Conservation (phyloP, 805 yeast genomes). For the Cyberlindnera maclurae region DNA sequence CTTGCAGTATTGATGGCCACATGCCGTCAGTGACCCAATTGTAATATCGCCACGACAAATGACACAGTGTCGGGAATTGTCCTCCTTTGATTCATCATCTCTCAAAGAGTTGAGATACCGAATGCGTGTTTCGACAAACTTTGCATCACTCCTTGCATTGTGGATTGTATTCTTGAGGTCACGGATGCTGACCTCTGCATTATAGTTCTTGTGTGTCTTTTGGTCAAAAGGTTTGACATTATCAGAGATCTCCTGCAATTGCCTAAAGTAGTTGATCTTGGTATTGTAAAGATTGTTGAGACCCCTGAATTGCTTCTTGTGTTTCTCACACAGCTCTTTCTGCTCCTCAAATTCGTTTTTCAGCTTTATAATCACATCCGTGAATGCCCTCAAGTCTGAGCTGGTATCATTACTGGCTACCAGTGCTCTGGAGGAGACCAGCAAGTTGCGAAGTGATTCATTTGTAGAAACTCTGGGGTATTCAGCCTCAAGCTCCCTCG, state of each 20-base stretch:
- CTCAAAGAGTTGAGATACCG: slow-evolving; percentile 43
- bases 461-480: background rate
- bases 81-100: slow-evolving; percentile 17
- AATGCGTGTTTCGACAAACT: slow-evolving; percentile 30
- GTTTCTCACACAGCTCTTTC: slow-evolving; percentile 22
- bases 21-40: slow-evolving; percentile 74
- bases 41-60: slow-evolving; percentile 70
- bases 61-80: slow-evolving; percentile 45
- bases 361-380: slow-evolving; percentile 10
- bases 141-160: background rate
- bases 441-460: slow-evolving; percentile 9
- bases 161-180: background rate
- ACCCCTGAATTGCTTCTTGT: slow-evolving; percentile 38
- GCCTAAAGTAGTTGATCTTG: slow-evolving; percentile 76
- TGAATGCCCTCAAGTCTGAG: slow-evolving; percentile 5
- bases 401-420: background rate
- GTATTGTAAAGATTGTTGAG: slow-evolving; percentile 66
- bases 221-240: slow-evolving; percentile 51
- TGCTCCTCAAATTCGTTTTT: slow-evolving; percentile 27
- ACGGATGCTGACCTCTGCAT: background rate
- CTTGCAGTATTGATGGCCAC: slow-evolving; percentile 90
- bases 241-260: slow-evolving; percentile 82
- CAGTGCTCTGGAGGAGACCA: slow-evolving; percentile 12
- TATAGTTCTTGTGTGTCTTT: slow-evolving; percentile 15
- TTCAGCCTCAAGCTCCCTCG: slow-evolving; percentile 7